A percentile compares a stretch with the other conserved stretches of the same genome.
Evolutionary conservation across 148 eudicot species (phyloP).

Genomic region (Camellia japonica): DNA sequence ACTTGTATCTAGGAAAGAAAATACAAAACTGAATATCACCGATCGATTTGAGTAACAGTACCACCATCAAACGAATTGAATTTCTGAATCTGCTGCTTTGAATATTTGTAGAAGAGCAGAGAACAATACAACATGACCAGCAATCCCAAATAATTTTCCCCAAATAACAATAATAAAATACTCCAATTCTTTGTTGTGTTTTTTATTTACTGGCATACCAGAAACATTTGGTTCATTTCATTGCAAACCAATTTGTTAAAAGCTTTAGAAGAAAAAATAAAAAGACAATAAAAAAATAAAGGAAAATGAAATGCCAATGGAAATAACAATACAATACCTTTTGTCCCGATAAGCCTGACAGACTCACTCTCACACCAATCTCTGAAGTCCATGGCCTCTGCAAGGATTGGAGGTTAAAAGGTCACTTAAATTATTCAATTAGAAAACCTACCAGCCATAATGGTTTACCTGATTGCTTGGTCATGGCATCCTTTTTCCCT

Average conservation of each 20-base stretch:
- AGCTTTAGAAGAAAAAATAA: neutral
- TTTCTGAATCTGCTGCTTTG: neutral
- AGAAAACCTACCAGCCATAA: neutral
- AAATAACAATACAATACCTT: slow-evolving; percentile 44
- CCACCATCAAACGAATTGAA: neutral
- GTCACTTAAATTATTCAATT: neutral
- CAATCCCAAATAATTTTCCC: neutral
- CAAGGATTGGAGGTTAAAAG: slow-evolving; percentile 12
- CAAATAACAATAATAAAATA: neutral
- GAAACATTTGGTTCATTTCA: neutral
- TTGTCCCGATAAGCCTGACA: slow-evolving; percentile 76
- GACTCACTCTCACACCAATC: slow-evolving; percentile 97
- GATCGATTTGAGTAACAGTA: neutral
- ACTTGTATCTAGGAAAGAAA: slow-evolving; percentile 66
- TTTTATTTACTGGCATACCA: neutral
- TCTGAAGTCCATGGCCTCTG: slow-evolving; percentile 94
- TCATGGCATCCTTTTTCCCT: slow-evolving; percentile 59
- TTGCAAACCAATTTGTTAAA: neutral
- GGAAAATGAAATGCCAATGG: neutral
- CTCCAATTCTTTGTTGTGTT: too few relatives aligned
- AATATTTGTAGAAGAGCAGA: neutral
- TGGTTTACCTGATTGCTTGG: slow-evolving; percentile 64
- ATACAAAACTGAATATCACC: neutral
- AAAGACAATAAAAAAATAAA: neutral
- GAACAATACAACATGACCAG: neutral